These are phyloP conservation scores for Macrolepiota fuliginosa DNA, from an alignment of 768 basidiomycete species.

Conservation along the genomic window DNA sequence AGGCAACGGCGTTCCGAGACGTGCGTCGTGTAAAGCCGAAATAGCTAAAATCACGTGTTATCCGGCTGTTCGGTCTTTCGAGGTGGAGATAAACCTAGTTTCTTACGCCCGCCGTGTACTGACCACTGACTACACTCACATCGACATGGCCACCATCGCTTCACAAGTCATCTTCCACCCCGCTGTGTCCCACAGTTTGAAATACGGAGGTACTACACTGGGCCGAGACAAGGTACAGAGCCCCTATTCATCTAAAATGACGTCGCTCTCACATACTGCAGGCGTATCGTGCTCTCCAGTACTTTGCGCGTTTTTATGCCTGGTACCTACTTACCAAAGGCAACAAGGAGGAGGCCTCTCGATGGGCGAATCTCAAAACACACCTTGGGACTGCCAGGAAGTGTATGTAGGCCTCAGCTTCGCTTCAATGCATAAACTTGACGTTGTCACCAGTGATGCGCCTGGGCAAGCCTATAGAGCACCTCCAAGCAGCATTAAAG, in stretches of 20 bases:
- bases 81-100: constrained; percentile 13
- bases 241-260: not conserved
- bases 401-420: constrained; percentile 43
- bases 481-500: constrained; percentile 85
- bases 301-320: constrained; percentile 83
- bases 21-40: not conserved
- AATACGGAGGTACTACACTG: constrained; percentile 74
- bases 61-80: constrained; percentile 1
- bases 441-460: constrained; percentile 67
- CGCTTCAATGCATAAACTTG: not conserved
- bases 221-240: constrained; percentile 84
- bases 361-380: constrained; percentile 82
- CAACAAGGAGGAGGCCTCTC: constrained; percentile 63
- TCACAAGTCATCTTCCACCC: constrained; percentile 88
- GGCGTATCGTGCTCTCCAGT: constrained; percentile 90
- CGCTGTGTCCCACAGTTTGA: constrained; percentile 68
- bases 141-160: constrained; percentile 48
- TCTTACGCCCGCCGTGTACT: constrained; percentile 5
- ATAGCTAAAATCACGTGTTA: constrained; percentile 24
- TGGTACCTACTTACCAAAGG: constrained; percentile 77
- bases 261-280: constrained; percentile 26
- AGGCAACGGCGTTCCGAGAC: not conserved
- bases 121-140: constrained; percentile 2
- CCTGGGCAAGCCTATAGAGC: constrained; percentile 91
- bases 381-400: constrained; percentile 86